A percentile compares a stretch with the other conserved stretches of the same genome.
These are phyloP conservation scores for Bonia amplexicaulis DNA, from an alignment of 176 grass and related monocot species.

Conservation along the genomic window DNA sequence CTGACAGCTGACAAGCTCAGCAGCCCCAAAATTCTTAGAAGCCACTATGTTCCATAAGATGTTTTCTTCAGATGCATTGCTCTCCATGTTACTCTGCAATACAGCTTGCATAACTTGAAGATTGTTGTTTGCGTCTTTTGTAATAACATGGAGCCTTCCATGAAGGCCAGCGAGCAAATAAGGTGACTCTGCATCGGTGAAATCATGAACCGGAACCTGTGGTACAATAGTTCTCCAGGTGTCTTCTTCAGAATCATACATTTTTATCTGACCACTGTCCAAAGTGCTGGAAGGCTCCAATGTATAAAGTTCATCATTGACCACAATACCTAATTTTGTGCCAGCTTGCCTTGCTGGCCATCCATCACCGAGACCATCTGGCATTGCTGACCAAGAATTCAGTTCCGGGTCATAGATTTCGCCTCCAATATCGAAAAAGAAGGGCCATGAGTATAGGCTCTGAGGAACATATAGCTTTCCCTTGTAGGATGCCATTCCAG, in stretches of 20 bases:
- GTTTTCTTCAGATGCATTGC: constrained; percentile 13
- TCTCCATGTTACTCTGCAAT: constrained; percentile 19
- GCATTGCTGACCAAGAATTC: constrained; percentile 69
- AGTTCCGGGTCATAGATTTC: constrained; percentile 71
- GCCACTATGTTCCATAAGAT: constrained; percentile 56
- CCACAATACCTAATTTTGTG: constrained; percentile 62
- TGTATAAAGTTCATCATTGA: constrained; percentile 65
- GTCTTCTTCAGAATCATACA: constrained; percentile 58
- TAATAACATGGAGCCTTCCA: constrained; percentile 69
- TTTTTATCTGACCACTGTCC: constrained; percentile 74
- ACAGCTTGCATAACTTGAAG: constrained; percentile 50
- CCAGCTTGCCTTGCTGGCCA: constrained; percentile 88
- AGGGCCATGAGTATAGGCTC: constrained; percentile 86
- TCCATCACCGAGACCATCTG: constrained; percentile 65
- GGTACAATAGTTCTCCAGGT: constrained; percentile 52
- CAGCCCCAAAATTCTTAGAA: constrained; percentile 60
- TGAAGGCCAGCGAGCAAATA: constrained; percentile 73
- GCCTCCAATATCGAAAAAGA: constrained; percentile 84
- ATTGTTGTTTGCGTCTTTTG: constrained; percentile 51
- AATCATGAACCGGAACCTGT: constrained; percentile 57
- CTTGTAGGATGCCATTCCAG: constrained; percentile 56
- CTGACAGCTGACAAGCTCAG: constrained; percentile 80
- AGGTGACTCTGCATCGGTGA: constrained; percentile 65
- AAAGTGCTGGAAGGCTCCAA: constrained; percentile 71
- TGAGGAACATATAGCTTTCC: constrained; percentile 80